Evolutionary conservation across 2,329 filamentous ascomycete species (phyloP).

Genomic region (Ophiostoma sp.): DNA sequence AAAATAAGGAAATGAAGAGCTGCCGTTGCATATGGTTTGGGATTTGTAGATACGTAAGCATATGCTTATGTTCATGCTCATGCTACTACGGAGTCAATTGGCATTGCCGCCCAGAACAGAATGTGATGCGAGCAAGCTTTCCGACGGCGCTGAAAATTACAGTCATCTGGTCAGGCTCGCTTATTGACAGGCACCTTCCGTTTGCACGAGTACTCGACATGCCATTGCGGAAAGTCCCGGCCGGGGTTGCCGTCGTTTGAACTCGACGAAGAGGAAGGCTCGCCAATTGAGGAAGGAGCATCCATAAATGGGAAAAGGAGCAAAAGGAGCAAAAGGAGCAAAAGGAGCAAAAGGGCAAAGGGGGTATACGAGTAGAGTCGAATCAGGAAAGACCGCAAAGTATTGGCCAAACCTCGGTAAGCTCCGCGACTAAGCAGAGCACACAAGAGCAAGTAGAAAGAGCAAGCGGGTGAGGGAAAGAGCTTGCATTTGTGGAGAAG

Average conservation of each 20-base stretch:
- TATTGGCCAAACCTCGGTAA: background rate
- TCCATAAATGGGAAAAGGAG: background rate
- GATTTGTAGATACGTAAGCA: background rate
- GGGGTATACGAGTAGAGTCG: background rate
- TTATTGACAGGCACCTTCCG: background rate
- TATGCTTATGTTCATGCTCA: background rate
- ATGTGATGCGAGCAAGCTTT: background rate
- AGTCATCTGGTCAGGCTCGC: background rate
- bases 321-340: background rate
- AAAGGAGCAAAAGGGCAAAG: background rate
- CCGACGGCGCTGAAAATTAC: background rate
- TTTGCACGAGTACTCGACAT: constrained; percentile 4
- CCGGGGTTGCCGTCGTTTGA: constrained; percentile 6
- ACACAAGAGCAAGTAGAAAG: background rate
- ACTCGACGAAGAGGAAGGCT: background rate
- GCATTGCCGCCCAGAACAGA: background rate
- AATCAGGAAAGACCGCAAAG: background rate
- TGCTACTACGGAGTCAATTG: too few species aligned
- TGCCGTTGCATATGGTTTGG: background rate
- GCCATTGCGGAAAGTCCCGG: constrained; percentile 1
- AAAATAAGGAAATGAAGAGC: constrained; percentile 12
- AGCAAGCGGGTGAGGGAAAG: background rate
- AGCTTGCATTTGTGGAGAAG: too few species aligned
- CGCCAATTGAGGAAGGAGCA: background rate
- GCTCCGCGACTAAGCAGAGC: background rate